Percentiles rank a stretch among this genome's conserved stretches.
These are phyloP conservation scores for Plasmopara muralis DNA, from an alignment of 352 stramenopile species.

Conservation along the genomic window DNA sequence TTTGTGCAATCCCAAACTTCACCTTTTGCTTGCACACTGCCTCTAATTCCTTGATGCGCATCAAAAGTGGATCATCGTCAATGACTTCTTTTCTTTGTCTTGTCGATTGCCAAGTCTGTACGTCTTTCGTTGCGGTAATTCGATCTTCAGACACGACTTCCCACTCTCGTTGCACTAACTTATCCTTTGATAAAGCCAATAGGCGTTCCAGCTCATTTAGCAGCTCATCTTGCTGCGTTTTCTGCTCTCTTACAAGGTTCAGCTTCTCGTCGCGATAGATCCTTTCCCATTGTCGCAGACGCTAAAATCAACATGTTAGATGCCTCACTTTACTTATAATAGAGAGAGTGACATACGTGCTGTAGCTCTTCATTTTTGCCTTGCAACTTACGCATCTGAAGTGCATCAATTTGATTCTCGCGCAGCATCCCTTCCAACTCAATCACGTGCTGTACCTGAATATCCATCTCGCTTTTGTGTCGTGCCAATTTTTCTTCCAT, in stretches of 20 bases:
- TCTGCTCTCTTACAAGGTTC: slow-evolving; percentile 20
- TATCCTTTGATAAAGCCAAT: slow-evolving; percentile 29
- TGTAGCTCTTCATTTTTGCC: slow-evolving; percentile 37
- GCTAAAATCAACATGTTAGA: slow-evolving; percentile 22
- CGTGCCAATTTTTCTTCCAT: slow-evolving; percentile 43
- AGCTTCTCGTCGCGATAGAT: slow-evolving; percentile 46
- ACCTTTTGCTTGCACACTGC: slow-evolving; percentile 74
- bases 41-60: slow-evolving; percentile 55
- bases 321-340: not conserved
- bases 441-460: slow-evolving; percentile 50
- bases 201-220: slow-evolving; percentile 43
- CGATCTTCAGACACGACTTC: slow-evolving; percentile 1
- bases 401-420: slow-evolving; percentile 33
- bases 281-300: slow-evolving; percentile 52
- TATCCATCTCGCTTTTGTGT: slow-evolving; percentile 50
- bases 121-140: slow-evolving; percentile 3
- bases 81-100: slow-evolving; percentile 9
- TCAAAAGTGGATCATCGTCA: slow-evolving; percentile 23
- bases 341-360: slow-evolving; percentile 20
- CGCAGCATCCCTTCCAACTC: slow-evolving; percentile 55
- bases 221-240: slow-evolving; percentile 48
- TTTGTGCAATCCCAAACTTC: not conserved
- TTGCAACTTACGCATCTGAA: slow-evolving; percentile 31
- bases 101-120: slow-evolving; percentile 11
- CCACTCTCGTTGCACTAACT: slow-evolving; percentile 19